phyloP scores from a whole-genome alignment of 495 filamentous ascomycete genomes.

The Podospora pseudopauciseta region DNA sequence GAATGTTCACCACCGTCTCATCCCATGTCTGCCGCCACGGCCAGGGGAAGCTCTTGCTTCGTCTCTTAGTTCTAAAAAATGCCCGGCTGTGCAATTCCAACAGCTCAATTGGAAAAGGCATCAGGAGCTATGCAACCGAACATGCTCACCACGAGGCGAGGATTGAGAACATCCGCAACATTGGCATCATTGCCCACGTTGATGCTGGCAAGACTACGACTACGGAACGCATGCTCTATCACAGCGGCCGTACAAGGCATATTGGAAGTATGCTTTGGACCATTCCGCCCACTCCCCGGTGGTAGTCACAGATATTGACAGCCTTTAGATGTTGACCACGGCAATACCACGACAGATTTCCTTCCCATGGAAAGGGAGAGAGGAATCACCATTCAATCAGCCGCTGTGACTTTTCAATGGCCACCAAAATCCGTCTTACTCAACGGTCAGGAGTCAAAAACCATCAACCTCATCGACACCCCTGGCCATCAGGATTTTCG shows the following conservation, averaged over 20 bases:
- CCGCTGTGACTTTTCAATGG: conserved; percentile 95
- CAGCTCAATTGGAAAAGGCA: neutral
- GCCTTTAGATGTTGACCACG: conserved; percentile 81
- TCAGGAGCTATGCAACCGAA: conserved; percentile 17
- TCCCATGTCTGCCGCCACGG: conserved; percentile 21
- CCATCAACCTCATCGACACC: conserved; percentile 93
- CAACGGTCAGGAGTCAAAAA: conserved; percentile 41
- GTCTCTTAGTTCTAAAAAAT: conserved; percentile 17
- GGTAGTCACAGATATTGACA: conserved; percentile 6
- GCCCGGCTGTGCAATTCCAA: conserved; percentile 14
- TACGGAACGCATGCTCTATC: conserved; percentile 98
- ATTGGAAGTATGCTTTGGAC: conserved; percentile 62
- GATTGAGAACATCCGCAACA: conserved; percentile 69
- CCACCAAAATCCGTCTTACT: conserved; percentile 35
- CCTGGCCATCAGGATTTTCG: conserved; percentile 98
- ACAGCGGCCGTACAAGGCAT: conserved; percentile 82
- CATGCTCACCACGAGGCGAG: conserved; percentile 33
- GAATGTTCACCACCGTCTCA: conserved; percentile 22
- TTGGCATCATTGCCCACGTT: conserved; percentile 98
- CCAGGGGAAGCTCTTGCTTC: conserved; percentile 10
- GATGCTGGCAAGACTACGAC: conserved; percentile 99
- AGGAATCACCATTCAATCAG: conserved; percentile 97
- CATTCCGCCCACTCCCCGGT: neutral
- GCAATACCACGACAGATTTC: conserved; percentile 97
- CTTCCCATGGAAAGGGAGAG: conserved; percentile 88